Conservation (phyloP, 192 early-diverging fungal species). For the Dispira parvispora region DNA sequence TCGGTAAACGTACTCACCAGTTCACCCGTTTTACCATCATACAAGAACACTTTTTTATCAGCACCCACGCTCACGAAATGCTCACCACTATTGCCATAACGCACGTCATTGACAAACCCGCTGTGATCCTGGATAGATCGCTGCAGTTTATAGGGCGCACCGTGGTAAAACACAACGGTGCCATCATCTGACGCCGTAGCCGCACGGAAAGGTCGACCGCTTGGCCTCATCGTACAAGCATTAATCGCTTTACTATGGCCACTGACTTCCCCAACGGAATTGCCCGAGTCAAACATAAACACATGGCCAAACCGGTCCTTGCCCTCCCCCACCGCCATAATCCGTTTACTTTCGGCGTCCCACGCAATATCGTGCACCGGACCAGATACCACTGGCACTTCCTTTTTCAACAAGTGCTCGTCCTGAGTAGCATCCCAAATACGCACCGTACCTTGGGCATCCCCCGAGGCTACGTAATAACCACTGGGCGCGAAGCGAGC, state of each 20-base stretch:
- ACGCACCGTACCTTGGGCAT: constrained; percentile 75
- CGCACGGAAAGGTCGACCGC: constrained; percentile 72
- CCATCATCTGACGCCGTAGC: constrained; percentile 85
- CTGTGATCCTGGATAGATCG: constrained; percentile 60
- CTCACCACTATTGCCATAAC: constrained; percentile 66
- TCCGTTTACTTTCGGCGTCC: constrained; percentile 88
- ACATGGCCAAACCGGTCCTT: constrained; percentile 79
- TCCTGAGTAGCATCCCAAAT: constrained; percentile 81
- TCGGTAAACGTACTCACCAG: constrained; percentile 34
- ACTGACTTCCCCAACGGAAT: constrained; percentile 75
- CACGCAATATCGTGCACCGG: constrained; percentile 79
- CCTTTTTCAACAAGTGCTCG: constrained; percentile 72
- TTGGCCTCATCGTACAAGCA: constrained; percentile 71
- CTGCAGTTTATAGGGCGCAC: constrained; percentile 78
- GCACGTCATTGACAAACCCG: constrained; percentile 81
- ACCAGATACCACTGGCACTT: constrained; percentile 56
- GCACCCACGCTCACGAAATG: constrained; percentile 69
- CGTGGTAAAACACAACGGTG: constrained; percentile 76
- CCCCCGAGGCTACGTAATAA: constrained; percentile 90
- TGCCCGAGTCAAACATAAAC: constrained; percentile 76
- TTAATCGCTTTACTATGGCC: constrained; percentile 86
- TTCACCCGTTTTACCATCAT: constrained; percentile 83
- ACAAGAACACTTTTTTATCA: constrained; percentile 83
- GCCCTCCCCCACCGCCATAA: constrained; percentile 94
- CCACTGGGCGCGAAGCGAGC: constrained; percentile 84